Evolutionary conservation across 306 rosid genomes (phyloP).

Genomic region (Gynostemma pentaphyllum): DNA sequence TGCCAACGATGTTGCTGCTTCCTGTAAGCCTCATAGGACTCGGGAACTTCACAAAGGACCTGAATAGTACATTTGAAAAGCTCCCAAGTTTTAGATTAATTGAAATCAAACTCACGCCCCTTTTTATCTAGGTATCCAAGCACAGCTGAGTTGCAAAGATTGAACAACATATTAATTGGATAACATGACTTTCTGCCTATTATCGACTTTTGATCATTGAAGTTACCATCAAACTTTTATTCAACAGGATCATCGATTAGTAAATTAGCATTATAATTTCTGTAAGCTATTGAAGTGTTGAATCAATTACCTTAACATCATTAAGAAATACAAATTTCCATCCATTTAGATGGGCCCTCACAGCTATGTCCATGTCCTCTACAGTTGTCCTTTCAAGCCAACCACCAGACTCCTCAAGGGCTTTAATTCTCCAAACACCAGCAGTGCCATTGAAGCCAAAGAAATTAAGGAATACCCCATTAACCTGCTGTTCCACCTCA

Average conservation of each 20-base stretch:
- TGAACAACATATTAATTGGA: too few species aligned
- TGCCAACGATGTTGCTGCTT: constrained; percentile 99
- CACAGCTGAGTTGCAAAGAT: too few species aligned
- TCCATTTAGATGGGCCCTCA: constrained; percentile 91
- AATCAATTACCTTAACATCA: constrained; percentile 67
- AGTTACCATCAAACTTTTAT: background rate
- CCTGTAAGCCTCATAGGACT: constrained; percentile 90
- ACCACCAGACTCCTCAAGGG: constrained; percentile 90
- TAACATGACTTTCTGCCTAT: too few species aligned
- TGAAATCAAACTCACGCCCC: background rate
- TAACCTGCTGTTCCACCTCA: constrained; percentile 98
- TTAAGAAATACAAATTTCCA: constrained; percentile 89
- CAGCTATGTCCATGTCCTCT: constrained; percentile 96
- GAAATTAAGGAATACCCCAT: constrained; percentile 77
- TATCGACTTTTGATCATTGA: background rate
- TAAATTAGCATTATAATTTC: background rate
- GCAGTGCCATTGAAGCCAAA: constrained; percentile 99
- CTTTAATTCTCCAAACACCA: constrained; percentile 95
- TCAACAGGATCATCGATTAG: background rate
- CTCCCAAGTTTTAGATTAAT: background rate
- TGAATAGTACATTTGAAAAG: constrained; percentile 18
- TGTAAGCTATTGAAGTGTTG: constrained; percentile 2
- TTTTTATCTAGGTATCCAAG: too few species aligned
- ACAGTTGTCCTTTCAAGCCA: constrained; percentile 96
- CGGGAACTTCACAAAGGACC: constrained; percentile 93